Percentiles rank a stretch among this genome's conserved stretches.
phyloP scores from a whole-genome alignment of 768 basidiomycete genomes.

The Gautieria morchelliformis region DNA sequence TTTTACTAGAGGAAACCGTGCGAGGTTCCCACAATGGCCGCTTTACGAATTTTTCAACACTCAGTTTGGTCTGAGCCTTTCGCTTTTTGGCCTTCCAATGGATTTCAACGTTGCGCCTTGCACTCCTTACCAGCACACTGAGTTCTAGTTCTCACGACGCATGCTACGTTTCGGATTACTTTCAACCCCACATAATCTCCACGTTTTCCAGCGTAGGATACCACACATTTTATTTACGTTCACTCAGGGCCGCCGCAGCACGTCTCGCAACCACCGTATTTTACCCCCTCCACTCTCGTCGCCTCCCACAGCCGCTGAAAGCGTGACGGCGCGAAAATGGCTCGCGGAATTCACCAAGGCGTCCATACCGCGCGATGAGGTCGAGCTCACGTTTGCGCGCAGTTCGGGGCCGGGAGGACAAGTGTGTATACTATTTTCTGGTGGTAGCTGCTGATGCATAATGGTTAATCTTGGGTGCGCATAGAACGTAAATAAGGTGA shows the following conservation, averaged over 20 bases:
- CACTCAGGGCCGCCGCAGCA: too few relatives aligned
- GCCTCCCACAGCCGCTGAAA: slow-evolving; percentile 26
- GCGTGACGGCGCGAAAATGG: slow-evolving; percentile 45
- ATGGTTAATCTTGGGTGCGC: too few relatives aligned
- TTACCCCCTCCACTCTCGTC: background rate
- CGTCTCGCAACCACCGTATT: background rate
- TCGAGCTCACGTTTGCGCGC: slow-evolving; percentile 60
- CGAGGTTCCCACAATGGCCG: slow-evolving; percentile 5
- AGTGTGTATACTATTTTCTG: slow-evolving; percentile 26
- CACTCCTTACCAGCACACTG: too few relatives aligned
- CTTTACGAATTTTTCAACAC: slow-evolving; percentile 10
- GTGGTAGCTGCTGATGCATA: too few relatives aligned
- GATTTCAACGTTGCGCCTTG: too few relatives aligned
- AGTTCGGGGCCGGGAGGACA: slow-evolving; percentile 85
- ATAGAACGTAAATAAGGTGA: slow-evolving; percentile 85
- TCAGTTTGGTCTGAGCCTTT: slow-evolving; percentile 3
- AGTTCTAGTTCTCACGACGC: too few relatives aligned
- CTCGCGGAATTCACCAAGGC: slow-evolving; percentile 35
- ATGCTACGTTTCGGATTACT: too few relatives aligned
- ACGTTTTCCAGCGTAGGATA: too few relatives aligned
- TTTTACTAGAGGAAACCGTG: slow-evolving; percentile 11
- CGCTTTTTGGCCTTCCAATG: background rate
- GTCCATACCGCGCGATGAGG: slow-evolving; percentile 40
- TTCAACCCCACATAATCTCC: too few relatives aligned
- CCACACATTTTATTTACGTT: too few relatives aligned